These are phyloP conservation scores for Paraurostyla sp. DNA, from an alignment of 73 alveolate species.

Conservation along the genomic window DNA sequence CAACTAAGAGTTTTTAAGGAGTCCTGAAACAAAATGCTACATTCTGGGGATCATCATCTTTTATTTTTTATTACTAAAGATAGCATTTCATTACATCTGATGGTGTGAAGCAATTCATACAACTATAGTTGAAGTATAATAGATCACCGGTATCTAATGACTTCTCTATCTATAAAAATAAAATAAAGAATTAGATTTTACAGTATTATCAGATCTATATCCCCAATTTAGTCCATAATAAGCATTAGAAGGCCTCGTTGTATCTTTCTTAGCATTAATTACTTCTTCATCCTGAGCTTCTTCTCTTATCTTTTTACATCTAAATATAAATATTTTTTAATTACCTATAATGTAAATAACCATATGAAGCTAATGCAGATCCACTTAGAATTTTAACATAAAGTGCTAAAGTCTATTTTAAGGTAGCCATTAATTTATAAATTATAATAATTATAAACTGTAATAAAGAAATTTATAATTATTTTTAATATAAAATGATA, in stretches of 20 bases:
- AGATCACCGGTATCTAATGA: conserved; percentile 77
- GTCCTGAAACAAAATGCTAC: conserved; percentile 71
- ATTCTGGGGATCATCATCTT: conserved; percentile 39
- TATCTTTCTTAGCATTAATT: conserved; percentile 68
- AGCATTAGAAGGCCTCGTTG: conserved; percentile 71
- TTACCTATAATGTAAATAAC: not conserved
- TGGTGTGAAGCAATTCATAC: conserved; percentile 66
- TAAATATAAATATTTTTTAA: not conserved
- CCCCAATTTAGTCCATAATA: conserved; percentile 81
- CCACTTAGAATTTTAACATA: not conserved
- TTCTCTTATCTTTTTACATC: conserved; percentile 61
- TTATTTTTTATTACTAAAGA: not conserved
- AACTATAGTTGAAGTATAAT: conserved; percentile 58
- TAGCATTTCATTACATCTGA: conserved; percentile 64
- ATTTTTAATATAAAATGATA: conserved; percentile 16
- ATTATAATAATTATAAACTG: not conserved
- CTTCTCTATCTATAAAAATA: conserved; percentile 57
- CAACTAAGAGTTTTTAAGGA: conserved; percentile 47
- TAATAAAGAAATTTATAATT: not conserved
- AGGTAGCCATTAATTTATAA: conserved; percentile 45
- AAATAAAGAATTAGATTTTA: not conserved
- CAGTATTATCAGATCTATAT: conserved; percentile 74
- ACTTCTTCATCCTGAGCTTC: conserved; percentile 64
- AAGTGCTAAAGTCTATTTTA: conserved; percentile 5
- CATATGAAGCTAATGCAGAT: not conserved